These are phyloP conservation scores for Suillus plorans DNA, from an alignment of 768 basidiomycete species.

Conservation along the genomic window DNA sequence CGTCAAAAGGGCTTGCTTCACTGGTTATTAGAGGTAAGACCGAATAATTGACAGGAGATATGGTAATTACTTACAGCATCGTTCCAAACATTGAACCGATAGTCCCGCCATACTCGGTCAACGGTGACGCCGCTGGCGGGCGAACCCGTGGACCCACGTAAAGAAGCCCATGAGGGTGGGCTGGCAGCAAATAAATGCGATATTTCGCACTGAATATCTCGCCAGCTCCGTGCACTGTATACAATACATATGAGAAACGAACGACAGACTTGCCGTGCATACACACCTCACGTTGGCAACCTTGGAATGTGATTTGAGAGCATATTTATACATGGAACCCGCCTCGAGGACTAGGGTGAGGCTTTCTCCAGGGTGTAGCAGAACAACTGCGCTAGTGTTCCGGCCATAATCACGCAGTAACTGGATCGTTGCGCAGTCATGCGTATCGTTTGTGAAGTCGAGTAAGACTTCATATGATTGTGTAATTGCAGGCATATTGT, in stretches of 20 bases:
- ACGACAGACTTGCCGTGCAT: background rate
- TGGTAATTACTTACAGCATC: constrained; percentile 37
- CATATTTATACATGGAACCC: constrained; percentile 67
- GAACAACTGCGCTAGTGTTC: constrained; percentile 49
- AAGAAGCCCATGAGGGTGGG: constrained; percentile 26
- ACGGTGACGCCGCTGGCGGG: constrained; percentile 57
- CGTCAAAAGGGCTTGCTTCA: constrained; percentile 5
- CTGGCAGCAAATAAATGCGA: constrained; percentile 57
- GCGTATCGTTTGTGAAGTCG: constrained; percentile 70
- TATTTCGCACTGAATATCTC: constrained; percentile 58
- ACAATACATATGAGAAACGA: constrained; percentile 7
- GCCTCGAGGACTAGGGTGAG: constrained; percentile 69
- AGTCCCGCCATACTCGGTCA: constrained; percentile 66
- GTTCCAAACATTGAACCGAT: constrained; percentile 63
- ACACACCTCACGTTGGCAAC: constrained; percentile 71
- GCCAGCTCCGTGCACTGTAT: constrained; percentile 62
- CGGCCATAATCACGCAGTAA: constrained; percentile 64
- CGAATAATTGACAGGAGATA: constrained; percentile 1
- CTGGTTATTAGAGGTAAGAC: constrained; percentile 19
- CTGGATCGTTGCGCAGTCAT: constrained; percentile 62
- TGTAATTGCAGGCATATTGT: constrained; percentile 56
- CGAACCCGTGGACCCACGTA: constrained; percentile 34
- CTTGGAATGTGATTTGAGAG: constrained; percentile 61
- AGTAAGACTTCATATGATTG: constrained; percentile 65
- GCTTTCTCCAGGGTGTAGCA: constrained; percentile 62